Evolutionary conservation across 2,329 filamentous ascomycete genomes (phyloP), one percentile per base, ranked within the genome.

Genomic region (Pseudogymnoascus sp.): DNA sequence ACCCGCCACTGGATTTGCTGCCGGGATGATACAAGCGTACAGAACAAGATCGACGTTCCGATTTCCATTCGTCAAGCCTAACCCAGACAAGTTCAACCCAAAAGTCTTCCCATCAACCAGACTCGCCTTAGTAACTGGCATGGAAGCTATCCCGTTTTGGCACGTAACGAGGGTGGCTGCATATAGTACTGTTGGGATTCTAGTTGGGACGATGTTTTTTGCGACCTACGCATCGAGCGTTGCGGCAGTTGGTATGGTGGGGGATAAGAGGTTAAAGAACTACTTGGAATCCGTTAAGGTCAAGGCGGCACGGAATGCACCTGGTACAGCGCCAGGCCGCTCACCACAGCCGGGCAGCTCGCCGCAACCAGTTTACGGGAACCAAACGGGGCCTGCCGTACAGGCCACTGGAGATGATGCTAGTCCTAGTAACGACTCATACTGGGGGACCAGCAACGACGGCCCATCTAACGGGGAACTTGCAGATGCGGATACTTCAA

Each of bases 11-110:
- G 71, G 70, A 0, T 48, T 69, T 18, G 62, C 64, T 10, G 68
- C 45, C n/a, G 71, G 69, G 8, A 25, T 64, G 4, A 70, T 65
- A 62, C 66, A 67, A 59, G 63, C 66, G 9, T 68, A 69, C 13
- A 60, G 33, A 10, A 68, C 70, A 6, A 40, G 31, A 4, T 6
- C 58, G 7, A 66, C 63, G 25, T 70, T 69, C 55, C 64, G 65
- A 48, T 71, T 71, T 62, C 71, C 71, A 5, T 71, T 73, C 45
- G 69, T 60, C 31, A 65, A 69, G 48, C 70, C 69, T n/a, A 67
- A 71, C 25, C 59, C 64, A 4, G 64, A 69, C 27, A 67, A 29
- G 6, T 69, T 72, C 60, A 64, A 66, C 9, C 42, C 65, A 9
- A 45, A 63, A 33, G 42, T 40, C 6, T 70, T 69, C 42, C 67